Percentiles rank a stretch among this genome's conserved stretches.
These are phyloP conservation scores for Boletellus dicymbophilus DNA, from an alignment of 1,284 basidiomycete species.

Conservation along the genomic window DNA sequence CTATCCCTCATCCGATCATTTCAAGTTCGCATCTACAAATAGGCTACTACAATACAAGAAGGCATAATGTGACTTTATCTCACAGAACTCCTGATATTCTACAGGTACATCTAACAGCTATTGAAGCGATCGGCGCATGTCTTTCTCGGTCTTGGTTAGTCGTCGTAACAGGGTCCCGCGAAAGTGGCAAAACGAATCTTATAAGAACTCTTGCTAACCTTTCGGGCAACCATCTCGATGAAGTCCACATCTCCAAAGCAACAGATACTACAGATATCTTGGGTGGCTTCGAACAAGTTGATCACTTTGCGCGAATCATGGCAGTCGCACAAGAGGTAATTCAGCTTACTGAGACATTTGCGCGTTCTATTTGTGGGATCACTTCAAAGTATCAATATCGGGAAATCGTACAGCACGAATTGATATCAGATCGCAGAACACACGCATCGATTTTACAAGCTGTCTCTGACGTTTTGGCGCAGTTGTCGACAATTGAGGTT, in stretches of 20 bases:
- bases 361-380: slow-evolving; percentile 39
- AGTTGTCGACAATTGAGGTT: slow-evolving; percentile 18
- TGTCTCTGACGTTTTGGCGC: slow-evolving; percentile 23
- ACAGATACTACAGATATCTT: slow-evolving; percentile 95
- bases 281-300: slow-evolving; percentile 94
- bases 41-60: slow-evolving; percentile 62
- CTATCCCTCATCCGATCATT: slow-evolving; percentile 32
- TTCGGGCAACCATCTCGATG: slow-evolving; percentile 69
- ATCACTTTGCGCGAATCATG: slow-evolving; percentile 44
- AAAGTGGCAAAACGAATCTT: slow-evolving; percentile 82
- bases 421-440: slow-evolving; percentile 24
- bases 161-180: slow-evolving; percentile 80
- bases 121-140: slow-evolving; percentile 81
- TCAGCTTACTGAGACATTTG: slow-evolving; percentile 40
- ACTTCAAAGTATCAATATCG: slow-evolving; percentile 28
- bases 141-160: slow-evolving; percentile 85
- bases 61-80: slow-evolving; percentile 44
- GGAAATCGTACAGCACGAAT: slow-evolving; percentile 16
- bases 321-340: slow-evolving; percentile 44
- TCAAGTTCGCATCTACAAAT: slow-evolving; percentile 70
- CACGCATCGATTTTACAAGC: slow-evolving; percentile 23
- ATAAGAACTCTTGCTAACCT: slow-evolving; percentile 74
- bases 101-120: slow-evolving; percentile 63
- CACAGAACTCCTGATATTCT: slow-evolving; percentile 52
- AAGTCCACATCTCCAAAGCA: slow-evolving; percentile 83